phyloP scores from a whole-genome alignment of 2,329 filamentous ascomycete genomes.

The Alternaria incomplexa region DNA sequence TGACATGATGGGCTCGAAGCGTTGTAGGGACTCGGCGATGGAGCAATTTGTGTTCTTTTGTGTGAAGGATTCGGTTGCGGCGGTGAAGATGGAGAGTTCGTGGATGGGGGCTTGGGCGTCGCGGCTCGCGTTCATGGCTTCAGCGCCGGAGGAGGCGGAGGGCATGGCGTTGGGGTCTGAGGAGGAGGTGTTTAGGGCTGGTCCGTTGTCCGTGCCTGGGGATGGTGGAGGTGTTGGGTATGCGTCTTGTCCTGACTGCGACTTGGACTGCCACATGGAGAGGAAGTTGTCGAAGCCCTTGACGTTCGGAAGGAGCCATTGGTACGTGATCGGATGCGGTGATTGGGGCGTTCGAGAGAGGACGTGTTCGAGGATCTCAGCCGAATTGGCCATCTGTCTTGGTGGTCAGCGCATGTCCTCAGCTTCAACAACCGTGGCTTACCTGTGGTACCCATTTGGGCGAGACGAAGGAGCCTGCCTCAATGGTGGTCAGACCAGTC shows the following conservation, averaged over 20 bases:
- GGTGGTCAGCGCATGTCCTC: constrained; percentile 48
- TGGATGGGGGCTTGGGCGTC: constrained; percentile 21
- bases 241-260: constrained; percentile 48
- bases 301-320: constrained; percentile 79
- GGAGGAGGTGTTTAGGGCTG: constrained; percentile 52
- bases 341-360: constrained; percentile 64
- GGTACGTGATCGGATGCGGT: constrained; percentile 68
- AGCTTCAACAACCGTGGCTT: neutral
- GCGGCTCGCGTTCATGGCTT: constrained; percentile 38
- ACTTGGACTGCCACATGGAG: constrained; percentile 57
- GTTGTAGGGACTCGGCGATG: constrained; percentile 73
- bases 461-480: constrained; percentile 81
- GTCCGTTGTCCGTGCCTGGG: constrained; percentile 44
- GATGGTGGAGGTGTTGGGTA: constrained; percentile 56
- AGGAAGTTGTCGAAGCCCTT: constrained; percentile 72
- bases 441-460: constrained; percentile 87
- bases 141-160: constrained; percentile 41
- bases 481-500: constrained; percentile 75
- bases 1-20: constrained; percentile 73
- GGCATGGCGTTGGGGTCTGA: constrained; percentile 53
- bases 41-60: constrained; percentile 83
- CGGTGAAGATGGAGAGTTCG: constrained; percentile 80
- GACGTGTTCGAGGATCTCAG: constrained; percentile 73
- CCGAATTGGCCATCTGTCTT: constrained; percentile 76
- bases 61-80: constrained; percentile 81